Evolutionary conservation across 345 rosid genomes (phyloP), one percentile per base, ranked within the genome.

Genomic region (Eutrema japonicum): DNA sequence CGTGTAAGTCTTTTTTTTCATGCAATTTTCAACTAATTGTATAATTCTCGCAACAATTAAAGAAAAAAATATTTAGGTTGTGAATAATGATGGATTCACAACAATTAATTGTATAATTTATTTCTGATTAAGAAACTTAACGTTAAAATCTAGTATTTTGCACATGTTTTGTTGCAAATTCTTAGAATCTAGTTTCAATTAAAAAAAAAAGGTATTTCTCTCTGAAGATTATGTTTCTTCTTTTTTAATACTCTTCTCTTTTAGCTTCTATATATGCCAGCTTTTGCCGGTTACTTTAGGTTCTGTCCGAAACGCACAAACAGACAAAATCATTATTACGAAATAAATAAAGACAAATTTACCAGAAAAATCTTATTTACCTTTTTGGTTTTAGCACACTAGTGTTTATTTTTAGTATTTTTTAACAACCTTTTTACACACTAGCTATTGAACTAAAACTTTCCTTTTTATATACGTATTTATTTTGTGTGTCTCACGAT

Each of bases 1-100:
- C 12, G 98, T 94, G 98, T 94, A 83, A 83, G 95, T 73, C 48
- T 47, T 68, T 50, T 0, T 56, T 26, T 9, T 22, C 42, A 11
- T 40, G 6, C 12, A 12, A 30, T 47, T 53, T n/a, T 59, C 16
- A 54, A 30, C 30, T 14, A 5, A 18, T 32, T 56, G n/a, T 35
- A n/a, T 57, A 13, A 38, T 38, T 38, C n/a, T 38, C n/a, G 12
- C 18, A 48, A 48, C 16, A 2, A 26, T 42, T 1, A 30, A 30
- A 53, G 12, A 42, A 41, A 22, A 1, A 60, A 22, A 42, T 13
- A 43, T 22, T 40, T n/a, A 36, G 47, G 36, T 36, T 22, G 26
- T 22, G 26, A 1, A 22, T 22, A 22, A 22, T 36, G 38, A 41
- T 67, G 33, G 32, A 11, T 38, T 59, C 5, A 16, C 9, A 59